Conservation (phyloP, 78 protist species). For the Bigelowiella natans region DNA sequence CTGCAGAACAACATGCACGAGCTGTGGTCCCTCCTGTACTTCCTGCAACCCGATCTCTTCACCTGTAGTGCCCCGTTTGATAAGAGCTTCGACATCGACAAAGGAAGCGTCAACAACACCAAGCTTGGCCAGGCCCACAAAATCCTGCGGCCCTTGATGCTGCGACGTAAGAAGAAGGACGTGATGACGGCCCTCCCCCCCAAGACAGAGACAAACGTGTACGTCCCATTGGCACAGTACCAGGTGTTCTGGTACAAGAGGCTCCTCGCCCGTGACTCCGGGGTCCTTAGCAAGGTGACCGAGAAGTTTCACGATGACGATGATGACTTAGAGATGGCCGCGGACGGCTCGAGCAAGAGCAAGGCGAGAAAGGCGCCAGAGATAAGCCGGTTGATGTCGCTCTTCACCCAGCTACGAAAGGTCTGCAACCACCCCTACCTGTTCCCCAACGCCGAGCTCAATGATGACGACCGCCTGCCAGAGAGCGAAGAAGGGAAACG, state of each 20-base stretch:
- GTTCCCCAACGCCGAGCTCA: background rate
- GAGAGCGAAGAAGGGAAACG: background rate
- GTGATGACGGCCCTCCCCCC: background rate
- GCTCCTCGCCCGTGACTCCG: background rate
- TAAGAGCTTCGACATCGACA: background rate
- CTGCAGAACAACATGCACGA: slow-evolving; percentile 54
- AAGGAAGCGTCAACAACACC: background rate
- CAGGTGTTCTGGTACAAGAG: background rate
- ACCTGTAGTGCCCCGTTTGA: background rate
- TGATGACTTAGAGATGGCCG: background rate
- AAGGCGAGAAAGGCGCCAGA: background rate
- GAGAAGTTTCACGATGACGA: background rate
- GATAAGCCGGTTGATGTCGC: background rate
- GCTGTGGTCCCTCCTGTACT: slow-evolving; percentile 45
- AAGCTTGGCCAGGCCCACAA: background rate
- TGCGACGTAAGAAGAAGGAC: slow-evolving; percentile 7
- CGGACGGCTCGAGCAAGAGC: background rate
- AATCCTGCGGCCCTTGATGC: background rate
- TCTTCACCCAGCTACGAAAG: slow-evolving; percentile 43
- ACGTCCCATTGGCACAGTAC: background rate
- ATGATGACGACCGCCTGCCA: background rate
- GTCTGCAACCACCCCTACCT: slow-evolving; percentile 55
- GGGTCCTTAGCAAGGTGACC: background rate
- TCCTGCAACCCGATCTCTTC: slow-evolving; percentile 29
- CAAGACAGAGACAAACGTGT: slow-evolving; percentile 5